phyloP scores from a whole-genome alignment of 768 basidiomycete species.

The Mycena amicta region DNA sequence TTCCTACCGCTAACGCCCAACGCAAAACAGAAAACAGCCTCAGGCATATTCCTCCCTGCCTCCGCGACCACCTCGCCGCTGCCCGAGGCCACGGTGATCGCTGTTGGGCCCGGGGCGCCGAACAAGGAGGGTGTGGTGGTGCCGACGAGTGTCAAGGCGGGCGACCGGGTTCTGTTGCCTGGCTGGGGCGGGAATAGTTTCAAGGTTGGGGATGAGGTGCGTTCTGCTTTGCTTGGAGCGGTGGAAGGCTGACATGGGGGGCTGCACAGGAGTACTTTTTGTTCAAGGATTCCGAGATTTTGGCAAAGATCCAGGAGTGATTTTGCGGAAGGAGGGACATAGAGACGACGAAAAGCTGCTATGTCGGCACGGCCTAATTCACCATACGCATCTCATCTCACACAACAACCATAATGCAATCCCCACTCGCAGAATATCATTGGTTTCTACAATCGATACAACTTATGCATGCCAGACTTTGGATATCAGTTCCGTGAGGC shows the following conservation, averaged over 20 bases:
- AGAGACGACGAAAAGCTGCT: slow-evolving; percentile 15
- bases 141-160: slow-evolving; percentile 78
- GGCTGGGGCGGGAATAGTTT: slow-evolving; percentile 96
- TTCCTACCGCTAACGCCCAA: neutral
- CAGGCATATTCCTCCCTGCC: slow-evolving; percentile 94
- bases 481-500: slow-evolving; percentile 21
- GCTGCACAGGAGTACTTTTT: slow-evolving; percentile 86
- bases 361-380: slow-evolving; percentile 11
- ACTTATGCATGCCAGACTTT: slow-evolving; percentile 21
- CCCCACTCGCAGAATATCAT: slow-evolving; percentile 12
- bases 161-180: slow-evolving; percentile 91
- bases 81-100: slow-evolving; percentile 97
- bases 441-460: neutral
- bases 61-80: slow-evolving; percentile 82
- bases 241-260: slow-evolving; percentile 3
- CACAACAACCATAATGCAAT: slow-evolving; percentile 13
- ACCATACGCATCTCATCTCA: neutral
- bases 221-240: slow-evolving; percentile 32
- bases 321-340: neutral
- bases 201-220: slow-evolving; percentile 94
- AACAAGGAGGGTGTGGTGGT: slow-evolving; percentile 81
- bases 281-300: slow-evolving; percentile 93
- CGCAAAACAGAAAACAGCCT: slow-evolving; percentile 85
- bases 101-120: slow-evolving; percentile 92
- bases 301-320: slow-evolving; percentile 95